A percentile compares a stretch with the other conserved stretches of the same genome.
Conservation (phyloP, 345 rosid species). For the Euphorbia peplus region DNA sequence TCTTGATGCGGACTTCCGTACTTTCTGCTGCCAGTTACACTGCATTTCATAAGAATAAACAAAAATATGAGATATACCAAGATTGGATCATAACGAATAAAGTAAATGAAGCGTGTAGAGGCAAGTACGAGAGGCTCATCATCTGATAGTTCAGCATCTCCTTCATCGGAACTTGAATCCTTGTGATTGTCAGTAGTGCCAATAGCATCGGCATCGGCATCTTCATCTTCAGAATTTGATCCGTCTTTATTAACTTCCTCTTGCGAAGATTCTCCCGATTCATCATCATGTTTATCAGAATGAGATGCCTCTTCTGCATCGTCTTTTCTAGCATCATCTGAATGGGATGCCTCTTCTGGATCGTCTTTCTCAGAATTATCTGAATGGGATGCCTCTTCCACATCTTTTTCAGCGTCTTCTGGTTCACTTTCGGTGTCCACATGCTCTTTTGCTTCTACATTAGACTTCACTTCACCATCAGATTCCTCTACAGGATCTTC, state of each 20-base stretch:
- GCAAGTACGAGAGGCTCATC: conserved; percentile 86
- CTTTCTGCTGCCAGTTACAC: conserved; percentile 75
- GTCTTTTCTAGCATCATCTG: conserved; percentile 42
- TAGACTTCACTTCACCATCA: conserved; percentile 45
- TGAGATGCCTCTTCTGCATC: conserved; percentile 33
- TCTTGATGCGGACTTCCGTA: conserved; percentile 45
- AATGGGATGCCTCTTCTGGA: conserved; percentile 28
- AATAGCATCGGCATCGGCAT: conserved; percentile 3
- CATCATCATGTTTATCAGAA: conserved; percentile 41
- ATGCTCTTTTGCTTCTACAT: conserved; percentile 37
- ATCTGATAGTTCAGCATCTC: conserved; percentile 60
- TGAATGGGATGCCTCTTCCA: conserved; percentile 26
- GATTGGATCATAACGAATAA: not conserved
- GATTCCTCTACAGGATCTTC: conserved; percentile 32
- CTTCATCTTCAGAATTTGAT: not conserved
- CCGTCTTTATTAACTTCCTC: conserved; percentile 3
- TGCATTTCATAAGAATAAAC: conserved; percentile 37
- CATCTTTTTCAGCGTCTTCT: conserved; percentile 32
- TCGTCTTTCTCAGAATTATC: conserved; percentile 41
- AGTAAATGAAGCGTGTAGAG: conserved; percentile 16
- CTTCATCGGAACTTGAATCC: conserved; percentile 28
- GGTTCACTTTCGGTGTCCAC: conserved; percentile 25
- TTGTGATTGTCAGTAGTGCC: conserved; percentile 25
- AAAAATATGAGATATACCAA: not conserved
- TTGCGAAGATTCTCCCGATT: conserved; percentile 34